Evolutionary conservation across 306 rosid genomes (phyloP), one percentile per base, ranked within the genome.

Genomic region (Citrullus colocynthis): DNA sequence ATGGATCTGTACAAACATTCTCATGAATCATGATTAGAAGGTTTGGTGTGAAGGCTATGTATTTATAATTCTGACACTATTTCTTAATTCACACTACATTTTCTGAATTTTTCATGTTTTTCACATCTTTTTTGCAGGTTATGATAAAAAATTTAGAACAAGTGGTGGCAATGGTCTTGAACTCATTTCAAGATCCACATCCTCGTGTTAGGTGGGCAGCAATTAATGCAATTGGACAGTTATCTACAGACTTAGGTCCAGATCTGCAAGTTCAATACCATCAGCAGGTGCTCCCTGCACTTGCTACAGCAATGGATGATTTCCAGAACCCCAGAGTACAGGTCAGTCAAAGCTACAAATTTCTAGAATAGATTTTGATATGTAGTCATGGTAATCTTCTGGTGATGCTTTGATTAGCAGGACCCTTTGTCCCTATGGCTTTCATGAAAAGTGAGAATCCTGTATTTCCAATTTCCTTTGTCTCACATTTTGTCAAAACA

Each of bases 121-220:
- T 80, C 66, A 30, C 17, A 14, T 36, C n/a, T 24, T 16, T 48
- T 74, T 52, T 64, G 32, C 86, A 96, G 99, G 99, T 96, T 37
- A 96, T 96, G 99, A 65, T 89, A 24, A 96, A 96, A 83, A 96
- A 56, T 78, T 85, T 96, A 90, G 99, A 96, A 81, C 99, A 91
- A 84, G 98, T 96, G 77, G 96, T 96, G 83, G 97, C 98, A 65
- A 96, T 96, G 99, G 96, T 96, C 37, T 81, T 96, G 86, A 96
- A 84, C 81, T 91, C 98, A 36, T 96, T 96, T 78, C 96, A 90
- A 41, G 97, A 96, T 81, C 98, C 94, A 71, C 97, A 96, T 42
- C 97, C 99, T 58, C 98, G 98, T 78, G 99, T 96, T 61, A 92
- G 99, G 83, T 96, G 99, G 99, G 97, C 99, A 16, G 99, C 99